Evolutionary conservation across 345 rosid genomes (phyloP).

Genomic region (Mangifera indica): DNA sequence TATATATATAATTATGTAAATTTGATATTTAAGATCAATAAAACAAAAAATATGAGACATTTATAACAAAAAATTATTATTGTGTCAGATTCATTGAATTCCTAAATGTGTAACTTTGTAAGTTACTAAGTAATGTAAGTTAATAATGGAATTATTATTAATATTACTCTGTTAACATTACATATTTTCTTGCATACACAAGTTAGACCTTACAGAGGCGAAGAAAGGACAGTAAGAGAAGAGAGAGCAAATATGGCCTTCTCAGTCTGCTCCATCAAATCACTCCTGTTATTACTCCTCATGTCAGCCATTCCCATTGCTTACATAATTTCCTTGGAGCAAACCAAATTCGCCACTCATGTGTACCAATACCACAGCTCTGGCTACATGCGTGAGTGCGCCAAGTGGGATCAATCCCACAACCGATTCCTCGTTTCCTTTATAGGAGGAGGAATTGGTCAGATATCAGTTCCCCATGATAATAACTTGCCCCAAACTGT

Average conservation of each 20-base stretch:
- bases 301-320: conserved; percentile 70
- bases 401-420: conserved; percentile 78
- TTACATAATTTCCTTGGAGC: conserved; percentile 59
- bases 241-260: conserved; percentile 20
- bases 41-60: too few species aligned
- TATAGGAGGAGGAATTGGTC: conserved; percentile 75
- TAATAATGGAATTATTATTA: too few species aligned
- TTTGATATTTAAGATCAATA: too few species aligned
- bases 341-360: conserved; percentile 51
- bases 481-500: conserved; percentile 21
- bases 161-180: too few species aligned
- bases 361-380: conserved; percentile 69
- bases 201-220: too few species aligned
- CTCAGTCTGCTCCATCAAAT: conserved; percentile 38
- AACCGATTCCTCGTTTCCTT: conserved; percentile 76
- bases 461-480: conserved; percentile 49
- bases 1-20: too few species aligned
- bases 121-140: too few species aligned
- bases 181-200: too few species aligned
- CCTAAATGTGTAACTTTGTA: too few species aligned
- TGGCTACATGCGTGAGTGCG: conserved; percentile 77
- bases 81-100: too few species aligned
- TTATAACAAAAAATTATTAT: too few species aligned
- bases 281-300: conserved; percentile 42
- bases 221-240: too few species aligned